Percentiles rank a stretch among this genome's conserved stretches.
These are phyloP conservation scores for Leccinum colubrinum DNA, from an alignment of 1,284 basidiomycete genomes.

Conservation along the genomic window DNA sequence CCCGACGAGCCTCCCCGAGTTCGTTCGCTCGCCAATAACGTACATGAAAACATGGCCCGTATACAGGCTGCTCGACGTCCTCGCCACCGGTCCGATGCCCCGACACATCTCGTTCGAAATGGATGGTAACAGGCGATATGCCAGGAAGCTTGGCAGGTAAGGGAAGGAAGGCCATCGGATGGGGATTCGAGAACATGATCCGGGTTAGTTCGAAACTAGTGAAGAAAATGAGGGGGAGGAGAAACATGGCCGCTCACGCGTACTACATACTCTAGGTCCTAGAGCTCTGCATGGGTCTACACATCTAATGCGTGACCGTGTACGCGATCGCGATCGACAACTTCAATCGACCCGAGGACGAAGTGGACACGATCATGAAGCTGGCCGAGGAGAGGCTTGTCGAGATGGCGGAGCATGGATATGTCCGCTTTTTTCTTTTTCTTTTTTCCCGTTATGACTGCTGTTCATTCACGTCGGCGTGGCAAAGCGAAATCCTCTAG, in stretches of 20 bases:
- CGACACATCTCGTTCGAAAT: conserved; percentile 94
- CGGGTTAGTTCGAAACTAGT: conserved; percentile 55
- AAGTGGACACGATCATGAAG: conserved; percentile 87
- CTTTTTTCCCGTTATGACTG: background rate
- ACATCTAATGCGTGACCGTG: conserved; percentile 82
- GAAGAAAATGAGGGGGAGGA: background rate
- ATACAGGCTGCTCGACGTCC: conserved; percentile 52
- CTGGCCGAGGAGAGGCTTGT: conserved; percentile 35
- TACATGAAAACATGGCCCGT: conserved; percentile 24
- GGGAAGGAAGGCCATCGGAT: conserved; percentile 80
- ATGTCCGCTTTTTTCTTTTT: conserved; percentile 21
- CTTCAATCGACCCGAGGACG: conserved; percentile 85
- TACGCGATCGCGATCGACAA: conserved; percentile 99
- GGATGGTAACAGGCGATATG: conserved; percentile 97
- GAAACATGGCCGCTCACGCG: background rate
- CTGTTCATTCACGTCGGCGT: background rate
- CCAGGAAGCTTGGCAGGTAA: conserved; percentile 63
- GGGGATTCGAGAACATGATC: conserved; percentile 80
- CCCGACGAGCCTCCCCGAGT: conserved; percentile 10
- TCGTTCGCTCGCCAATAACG: conserved; percentile 13
- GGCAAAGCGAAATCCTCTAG: conserved; percentile 67
- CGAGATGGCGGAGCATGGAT: conserved; percentile 49
- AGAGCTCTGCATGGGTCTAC: conserved; percentile 77
- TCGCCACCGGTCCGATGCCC: conserved; percentile 85
- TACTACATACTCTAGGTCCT: conserved; percentile 54